These are phyloP conservation scores for Xylariaceae sp. DNA, from an alignment of 2,329 filamentous ascomycete species.

Conservation along the genomic window DNA sequence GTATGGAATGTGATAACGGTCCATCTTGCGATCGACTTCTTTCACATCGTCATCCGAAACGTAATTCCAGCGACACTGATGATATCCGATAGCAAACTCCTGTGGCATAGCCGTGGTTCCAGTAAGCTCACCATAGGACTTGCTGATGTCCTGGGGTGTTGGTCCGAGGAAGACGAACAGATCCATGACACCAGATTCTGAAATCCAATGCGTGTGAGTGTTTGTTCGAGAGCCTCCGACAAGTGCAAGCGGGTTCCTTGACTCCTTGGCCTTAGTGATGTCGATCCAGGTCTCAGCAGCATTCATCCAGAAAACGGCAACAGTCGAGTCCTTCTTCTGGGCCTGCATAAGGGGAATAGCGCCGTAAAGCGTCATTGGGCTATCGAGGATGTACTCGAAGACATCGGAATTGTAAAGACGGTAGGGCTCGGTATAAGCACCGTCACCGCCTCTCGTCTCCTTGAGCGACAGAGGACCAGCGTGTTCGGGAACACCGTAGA, in stretches of 20 bases:
- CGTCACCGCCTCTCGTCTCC: slow-evolving; percentile 83
- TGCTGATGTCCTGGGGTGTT: slow-evolving; percentile 75
- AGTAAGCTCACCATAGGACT: slow-evolving; percentile 82
- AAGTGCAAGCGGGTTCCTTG: slow-evolving; percentile 72
- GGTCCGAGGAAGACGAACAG: slow-evolving; percentile 94
- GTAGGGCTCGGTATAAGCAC: slow-evolving; percentile 85
- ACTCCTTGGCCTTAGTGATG: slow-evolving; percentile 73
- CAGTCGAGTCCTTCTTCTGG: slow-evolving; percentile 86
- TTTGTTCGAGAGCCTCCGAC: slow-evolving; percentile 65
- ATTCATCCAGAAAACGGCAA: slow-evolving; percentile 97
- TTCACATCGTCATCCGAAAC: slow-evolving; percentile 95
- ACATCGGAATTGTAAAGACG: slow-evolving; percentile 94
- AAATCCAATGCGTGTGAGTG: slow-evolving; percentile 95
- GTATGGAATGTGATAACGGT: slow-evolving; percentile 92
- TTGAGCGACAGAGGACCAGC: slow-evolving; percentile 82
- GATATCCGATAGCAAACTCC: slow-evolving; percentile 87
- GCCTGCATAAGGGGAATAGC: slow-evolving; percentile 97
- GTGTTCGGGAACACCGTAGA: slow-evolving; percentile 93
- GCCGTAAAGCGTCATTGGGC: slow-evolving; percentile 98
- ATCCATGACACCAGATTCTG: slow-evolving; percentile 83
- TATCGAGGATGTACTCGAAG: slow-evolving; percentile 95
- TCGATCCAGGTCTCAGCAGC: slow-evolving; percentile 97
- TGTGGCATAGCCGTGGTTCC: slow-evolving; percentile 89
- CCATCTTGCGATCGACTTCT: slow-evolving; percentile 93
- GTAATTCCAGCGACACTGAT: slow-evolving; percentile 99